A percentile compares a stretch with the other conserved stretches of the same genome.
These are phyloP conservation scores for Brassica juncea DNA, from an alignment of 345 rosid species.

Conservation along the genomic window DNA sequence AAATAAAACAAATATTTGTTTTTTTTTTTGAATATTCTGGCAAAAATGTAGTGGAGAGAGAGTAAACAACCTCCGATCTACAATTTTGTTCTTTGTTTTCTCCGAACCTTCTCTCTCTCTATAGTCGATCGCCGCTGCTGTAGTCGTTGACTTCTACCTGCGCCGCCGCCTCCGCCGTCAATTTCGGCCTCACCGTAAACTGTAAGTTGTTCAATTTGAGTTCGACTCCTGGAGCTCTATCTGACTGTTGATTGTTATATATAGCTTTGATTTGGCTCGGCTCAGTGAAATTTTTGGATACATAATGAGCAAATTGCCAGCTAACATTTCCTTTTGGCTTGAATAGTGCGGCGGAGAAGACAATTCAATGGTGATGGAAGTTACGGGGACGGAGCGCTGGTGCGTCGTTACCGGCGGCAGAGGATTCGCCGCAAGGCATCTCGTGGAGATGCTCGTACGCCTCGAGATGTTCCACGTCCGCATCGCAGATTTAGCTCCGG, in stretches of 20 bases:
- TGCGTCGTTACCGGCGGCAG: conserved; percentile 93
- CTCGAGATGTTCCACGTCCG: conserved; percentile 57
- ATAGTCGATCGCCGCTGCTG: background rate
- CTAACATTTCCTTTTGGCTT: background rate
- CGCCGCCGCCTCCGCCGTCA: background rate
- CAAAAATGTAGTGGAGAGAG: too few species aligned
- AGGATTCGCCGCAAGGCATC: conserved; percentile 86
- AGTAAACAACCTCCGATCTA: background rate
- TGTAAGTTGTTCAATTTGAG: background rate
- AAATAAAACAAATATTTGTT: too few species aligned
- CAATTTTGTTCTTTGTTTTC: background rate
- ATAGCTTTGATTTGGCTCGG: background rate
- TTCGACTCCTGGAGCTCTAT: background rate
- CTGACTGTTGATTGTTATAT: background rate
- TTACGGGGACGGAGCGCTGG: conserved; percentile 55
- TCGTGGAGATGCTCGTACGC: conserved; percentile 78
- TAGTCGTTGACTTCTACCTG: conserved; percentile 21
- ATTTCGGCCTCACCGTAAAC: background rate
- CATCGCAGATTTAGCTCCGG: conserved; percentile 68
- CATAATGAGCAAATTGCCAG: too few species aligned
- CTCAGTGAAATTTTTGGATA: too few species aligned
- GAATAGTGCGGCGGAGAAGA: conserved; percentile 7
- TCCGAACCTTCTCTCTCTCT: background rate
- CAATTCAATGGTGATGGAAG: conserved; percentile 36
- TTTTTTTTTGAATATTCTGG: too few species aligned